Percentiles rank a stretch among this genome's conserved stretches.
Evolutionary conservation across 2,329 filamentous ascomycete species (phyloP).

Genomic region (Mycosphaerelloides madeirae): DNA sequence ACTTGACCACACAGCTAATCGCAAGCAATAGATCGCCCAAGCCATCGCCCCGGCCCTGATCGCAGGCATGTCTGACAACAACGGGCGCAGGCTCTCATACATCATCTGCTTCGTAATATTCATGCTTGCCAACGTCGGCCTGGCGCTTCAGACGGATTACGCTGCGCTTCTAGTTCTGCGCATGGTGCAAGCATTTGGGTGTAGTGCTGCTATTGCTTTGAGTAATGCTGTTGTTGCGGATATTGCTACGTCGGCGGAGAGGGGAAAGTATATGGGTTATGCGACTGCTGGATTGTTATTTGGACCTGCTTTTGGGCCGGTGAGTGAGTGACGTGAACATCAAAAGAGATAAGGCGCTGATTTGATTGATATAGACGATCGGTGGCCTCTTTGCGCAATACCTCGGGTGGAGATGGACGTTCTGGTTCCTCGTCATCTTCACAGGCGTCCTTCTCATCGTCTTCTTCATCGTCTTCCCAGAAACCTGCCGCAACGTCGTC

Average conservation of each 20-base stretch:
- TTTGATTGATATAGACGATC: slow-evolving; percentile 13
- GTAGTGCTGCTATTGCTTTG: slow-evolving; percentile 37
- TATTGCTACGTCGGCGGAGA: slow-evolving; percentile 32
- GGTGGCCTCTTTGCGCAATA: slow-evolving; percentile 32
- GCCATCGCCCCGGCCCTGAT: slow-evolving; percentile 38
- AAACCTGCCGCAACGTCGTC: slow-evolving; percentile 40
- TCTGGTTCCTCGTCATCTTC: slow-evolving; percentile 44
- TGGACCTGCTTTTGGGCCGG: slow-evolving; percentile 18
- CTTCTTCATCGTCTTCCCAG: slow-evolving; percentile 31
- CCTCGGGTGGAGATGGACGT: slow-evolving; percentile 34
- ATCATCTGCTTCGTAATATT: slow-evolving; percentile 29
- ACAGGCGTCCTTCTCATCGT: slow-evolving; percentile 30
- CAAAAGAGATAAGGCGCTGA: too few relatives aligned
- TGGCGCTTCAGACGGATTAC: slow-evolving; percentile 25
- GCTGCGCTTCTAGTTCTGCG: slow-evolving; percentile 26
- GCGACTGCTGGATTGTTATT: slow-evolving; percentile 20
- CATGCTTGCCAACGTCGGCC: slow-evolving; percentile 23
- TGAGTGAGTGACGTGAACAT: too few relatives aligned
- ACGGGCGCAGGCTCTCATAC: slow-evolving; percentile 24
- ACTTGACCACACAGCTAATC: too few relatives aligned
- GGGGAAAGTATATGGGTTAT: slow-evolving; percentile 39
- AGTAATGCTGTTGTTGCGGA: slow-evolving; percentile 34
- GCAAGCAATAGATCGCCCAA: slow-evolving; percentile 53
- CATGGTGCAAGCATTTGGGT: slow-evolving; percentile 40
- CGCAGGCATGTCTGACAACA: slow-evolving; percentile 26